Base-by-base conservation (phyloP, 73 alveolate species). In the Tetrahymena borealis region DNA sequence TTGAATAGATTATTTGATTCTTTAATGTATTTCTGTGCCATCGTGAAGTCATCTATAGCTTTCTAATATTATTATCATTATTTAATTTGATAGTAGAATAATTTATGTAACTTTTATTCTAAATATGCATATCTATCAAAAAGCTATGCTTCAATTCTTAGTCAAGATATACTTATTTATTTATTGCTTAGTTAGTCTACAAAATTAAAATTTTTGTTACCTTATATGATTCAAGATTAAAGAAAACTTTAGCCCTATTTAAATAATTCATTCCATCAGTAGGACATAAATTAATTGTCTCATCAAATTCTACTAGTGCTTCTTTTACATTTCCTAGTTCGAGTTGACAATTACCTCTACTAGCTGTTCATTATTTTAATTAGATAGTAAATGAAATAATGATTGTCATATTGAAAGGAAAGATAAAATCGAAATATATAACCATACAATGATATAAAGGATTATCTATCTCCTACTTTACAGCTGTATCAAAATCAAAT, bases 31-130 rank as follows among this genome's bases (percentile, higher is more conserved):
- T 94, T 93, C 12, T 93, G 38, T 39, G 99, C 98, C 42, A 91
- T 77, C 39, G 93, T 91, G 60, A 94, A 97, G 90, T 97, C 99
- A 9, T 97, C 98, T 6, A 97, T 93, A 15, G 99, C 99, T 39
- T 95, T 96, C 40, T 97, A 95, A n/a, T n/a, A n/a, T n/a, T n/a
- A n/a, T n/a, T n/a, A n/a, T n/a, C n/a, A n/a, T n/a, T n/a, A n/a
- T n/a, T n/a, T n/a, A n/a, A n/a, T n/a, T n/a, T n/a, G n/a, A n/a
- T n/a, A n/a, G n/a, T n/a, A n/a, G n/a, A n/a, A n/a, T n/a, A n/a
- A n/a, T n/a, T n/a, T n/a, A n/a, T n/a, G n/a, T n/a, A n/a, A n/a
- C n/a, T n/a, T n/a, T n/a, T n/a, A n/a, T n/a, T n/a, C n/a, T n/a
- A n/a, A n/a, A n/a, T n/a, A n/a, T n/a, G n/a, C n/a, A n/a, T n/a